phyloP scores from a whole-genome alignment of 202 grass and related monocot genomes.

The Saccharum hybrid region DNA sequence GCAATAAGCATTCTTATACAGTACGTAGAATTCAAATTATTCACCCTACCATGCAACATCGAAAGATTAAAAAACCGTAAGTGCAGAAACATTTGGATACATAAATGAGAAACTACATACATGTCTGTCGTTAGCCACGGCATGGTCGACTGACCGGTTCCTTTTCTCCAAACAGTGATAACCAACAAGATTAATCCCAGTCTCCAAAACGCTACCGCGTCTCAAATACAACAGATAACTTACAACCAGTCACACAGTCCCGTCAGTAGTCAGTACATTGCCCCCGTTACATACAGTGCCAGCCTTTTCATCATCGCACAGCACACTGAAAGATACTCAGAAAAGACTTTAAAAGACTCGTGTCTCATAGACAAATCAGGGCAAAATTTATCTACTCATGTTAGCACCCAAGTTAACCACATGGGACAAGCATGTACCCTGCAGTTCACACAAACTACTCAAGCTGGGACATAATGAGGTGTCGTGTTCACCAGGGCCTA shows the following conservation, averaged over 20 bases:
- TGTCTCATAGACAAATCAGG: conserved; percentile 5
- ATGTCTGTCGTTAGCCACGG: neutral
- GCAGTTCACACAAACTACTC: conserved; percentile 25
- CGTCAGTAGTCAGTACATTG: neutral
- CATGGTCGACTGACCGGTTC: neutral
- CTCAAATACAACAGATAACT: neutral
- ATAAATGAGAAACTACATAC: neutral
- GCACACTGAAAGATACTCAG: conserved; percentile 25
- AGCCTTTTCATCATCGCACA: conserved; percentile 47
- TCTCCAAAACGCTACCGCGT: neutral
- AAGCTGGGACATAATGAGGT: neutral
- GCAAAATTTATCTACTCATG: conserved; percentile 19
- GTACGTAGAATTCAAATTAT: neutral
- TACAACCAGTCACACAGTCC: neutral
- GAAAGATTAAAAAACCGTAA: no score
- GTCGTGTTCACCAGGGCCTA: neutral
- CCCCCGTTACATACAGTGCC: neutral
- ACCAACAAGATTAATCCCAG: neutral
- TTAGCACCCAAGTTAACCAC: conserved; percentile 15
- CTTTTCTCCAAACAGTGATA: neutral
- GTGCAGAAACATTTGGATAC: neutral
- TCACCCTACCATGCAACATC: neutral
- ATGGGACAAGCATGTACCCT: neutral
- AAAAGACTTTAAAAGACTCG: conserved; percentile 16
- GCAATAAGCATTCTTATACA: no score